A percentile compares a stretch with the other conserved stretches of the same genome.
These are phyloP conservation scores for Pseudocercospora vitis DNA, from an alignment of 2,329 filamentous ascomycete species.

Conservation along the genomic window DNA sequence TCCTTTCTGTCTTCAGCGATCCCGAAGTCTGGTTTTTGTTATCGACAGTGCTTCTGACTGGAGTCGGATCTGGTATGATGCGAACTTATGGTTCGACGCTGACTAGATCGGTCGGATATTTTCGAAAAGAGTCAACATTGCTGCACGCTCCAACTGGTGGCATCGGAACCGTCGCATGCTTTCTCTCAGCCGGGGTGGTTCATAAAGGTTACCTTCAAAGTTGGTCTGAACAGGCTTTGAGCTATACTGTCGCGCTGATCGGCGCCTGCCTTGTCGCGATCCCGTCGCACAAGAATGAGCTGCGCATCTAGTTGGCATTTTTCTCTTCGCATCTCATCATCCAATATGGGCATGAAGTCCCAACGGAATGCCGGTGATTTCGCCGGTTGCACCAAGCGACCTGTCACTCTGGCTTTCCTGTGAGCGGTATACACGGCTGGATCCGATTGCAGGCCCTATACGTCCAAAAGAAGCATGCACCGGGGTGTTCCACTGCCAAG, in stretches of 20 bases:
- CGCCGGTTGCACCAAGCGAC: conserved; percentile 71
- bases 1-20: conserved; percentile 59
- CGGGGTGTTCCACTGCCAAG: conserved; percentile 43
- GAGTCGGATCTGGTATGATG: conserved; percentile 56
- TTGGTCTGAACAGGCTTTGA: neutral
- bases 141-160: conserved; percentile 61
- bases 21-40: conserved; percentile 52
- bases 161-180: conserved; percentile 44
- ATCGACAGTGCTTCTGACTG: conserved; percentile 42
- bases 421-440: conserved; percentile 37
- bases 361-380: conserved; percentile 55
- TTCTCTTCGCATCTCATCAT: conserved; percentile 40
- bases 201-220: conserved; percentile 8
- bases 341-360: conserved; percentile 39
- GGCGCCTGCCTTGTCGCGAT: conserved; percentile 35
- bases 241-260: conserved; percentile 8
- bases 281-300: conserved; percentile 35
- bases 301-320: conserved; percentile 42
- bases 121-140: conserved; percentile 34
- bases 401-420: conserved; percentile 54
- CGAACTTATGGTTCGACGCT: conserved; percentile 58
- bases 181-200: conserved; percentile 14
- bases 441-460: conserved; percentile 42
- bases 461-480: conserved; percentile 35
- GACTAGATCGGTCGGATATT: conserved; percentile 30